phyloP scores from a whole-genome alignment of 1,284 basidiomycete genomes.

The Ceraceosorus bombacis region DNA sequence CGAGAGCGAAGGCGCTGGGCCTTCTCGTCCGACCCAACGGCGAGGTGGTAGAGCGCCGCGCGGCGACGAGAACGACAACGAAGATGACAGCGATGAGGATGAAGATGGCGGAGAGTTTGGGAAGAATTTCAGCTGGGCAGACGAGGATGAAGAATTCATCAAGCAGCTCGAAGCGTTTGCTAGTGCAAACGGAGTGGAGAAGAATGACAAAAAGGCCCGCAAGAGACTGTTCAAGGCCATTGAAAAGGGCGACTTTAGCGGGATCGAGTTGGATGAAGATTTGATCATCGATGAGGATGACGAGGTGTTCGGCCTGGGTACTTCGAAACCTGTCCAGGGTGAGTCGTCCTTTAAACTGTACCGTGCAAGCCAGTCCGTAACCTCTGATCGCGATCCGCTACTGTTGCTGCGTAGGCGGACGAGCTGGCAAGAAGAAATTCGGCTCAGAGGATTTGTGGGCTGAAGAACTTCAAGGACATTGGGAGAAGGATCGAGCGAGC shows the following conservation, averaged over 20 bases:
- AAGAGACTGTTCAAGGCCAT: conserved; percentile 63
- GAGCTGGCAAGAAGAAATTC: conserved; percentile 51
- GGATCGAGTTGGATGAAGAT: conserved; percentile 40
- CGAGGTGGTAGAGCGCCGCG: background rate
- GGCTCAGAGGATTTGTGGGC: conserved; percentile 58
- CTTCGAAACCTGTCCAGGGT: conserved; percentile 3
- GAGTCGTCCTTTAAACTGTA: background rate
- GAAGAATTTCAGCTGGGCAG: conserved; percentile 53
- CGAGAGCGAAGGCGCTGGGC: conserved; percentile 6
- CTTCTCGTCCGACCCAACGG: too few species aligned
- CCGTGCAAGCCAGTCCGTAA: too few species aligned
- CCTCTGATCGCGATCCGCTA: background rate
- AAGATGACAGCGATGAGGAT: conserved; percentile 18
- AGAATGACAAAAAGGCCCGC: conserved; percentile 50
- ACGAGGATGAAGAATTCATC: conserved; percentile 61
- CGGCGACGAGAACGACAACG: conserved; percentile 14
- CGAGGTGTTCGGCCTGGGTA: conserved; percentile 19
- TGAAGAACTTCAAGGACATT: conserved; percentile 61
- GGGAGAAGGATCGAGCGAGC: conserved; percentile 70
- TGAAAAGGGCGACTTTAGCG: conserved; percentile 58
- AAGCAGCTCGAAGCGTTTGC: conserved; percentile 53
- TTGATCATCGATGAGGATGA: conserved; percentile 11
- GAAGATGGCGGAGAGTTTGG: conserved; percentile 15
- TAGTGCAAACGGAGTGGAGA: conserved; percentile 3
- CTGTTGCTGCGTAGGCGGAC: conserved; percentile 41